Conservation (phyloP, 805 yeast genomes). For the Wickerhamia fluorescens region DNA sequence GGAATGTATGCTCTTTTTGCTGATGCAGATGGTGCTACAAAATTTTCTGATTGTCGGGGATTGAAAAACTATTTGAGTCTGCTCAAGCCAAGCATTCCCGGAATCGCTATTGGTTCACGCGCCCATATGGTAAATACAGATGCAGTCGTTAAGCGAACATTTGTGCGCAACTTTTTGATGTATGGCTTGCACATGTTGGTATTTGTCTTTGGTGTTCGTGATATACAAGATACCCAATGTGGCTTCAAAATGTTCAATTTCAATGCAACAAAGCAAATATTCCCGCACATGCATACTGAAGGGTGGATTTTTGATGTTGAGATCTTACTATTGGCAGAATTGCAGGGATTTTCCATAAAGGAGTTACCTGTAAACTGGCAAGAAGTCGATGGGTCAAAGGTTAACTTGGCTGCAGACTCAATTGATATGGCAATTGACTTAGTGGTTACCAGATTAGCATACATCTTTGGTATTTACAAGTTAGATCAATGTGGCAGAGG, state of each 20-base stretch:
- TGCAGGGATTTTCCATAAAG: conserved; percentile 56
- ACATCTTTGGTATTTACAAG: conserved; percentile 73
- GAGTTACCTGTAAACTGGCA: conserved; percentile 95
- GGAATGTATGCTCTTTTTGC: conserved; percentile 81
- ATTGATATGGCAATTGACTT: conserved; percentile 91
- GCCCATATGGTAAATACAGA: conserved; percentile 96
- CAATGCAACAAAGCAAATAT: conserved; percentile 54
- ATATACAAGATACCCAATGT: conserved; percentile 91
- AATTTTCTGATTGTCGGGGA: conserved; percentile 59
- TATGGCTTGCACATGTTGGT: conserved; percentile 84
- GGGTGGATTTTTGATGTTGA: conserved; percentile 99
- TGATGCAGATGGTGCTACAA: conserved; percentile 96
- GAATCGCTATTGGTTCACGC: conserved; percentile 82
- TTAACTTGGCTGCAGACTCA: conserved; percentile 85
- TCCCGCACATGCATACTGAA: conserved; percentile 92
- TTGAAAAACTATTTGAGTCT: conserved; percentile 38
- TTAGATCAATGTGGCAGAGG: conserved; percentile 10
- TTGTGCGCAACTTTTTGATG: conserved; percentile 86
- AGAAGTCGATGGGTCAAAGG: conserved; percentile 92
- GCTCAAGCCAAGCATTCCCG: conserved; percentile 29
- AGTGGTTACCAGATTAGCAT: conserved; percentile 85
- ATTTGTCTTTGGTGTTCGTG: conserved; percentile 80
- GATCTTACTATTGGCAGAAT: conserved; percentile 69
- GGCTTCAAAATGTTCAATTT: conserved; percentile 91
- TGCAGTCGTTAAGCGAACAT: conserved; percentile 91